phyloP scores from a whole-genome alignment of 2,329 filamentous ascomycete species.

The Paecilomyces niveus region DNA sequence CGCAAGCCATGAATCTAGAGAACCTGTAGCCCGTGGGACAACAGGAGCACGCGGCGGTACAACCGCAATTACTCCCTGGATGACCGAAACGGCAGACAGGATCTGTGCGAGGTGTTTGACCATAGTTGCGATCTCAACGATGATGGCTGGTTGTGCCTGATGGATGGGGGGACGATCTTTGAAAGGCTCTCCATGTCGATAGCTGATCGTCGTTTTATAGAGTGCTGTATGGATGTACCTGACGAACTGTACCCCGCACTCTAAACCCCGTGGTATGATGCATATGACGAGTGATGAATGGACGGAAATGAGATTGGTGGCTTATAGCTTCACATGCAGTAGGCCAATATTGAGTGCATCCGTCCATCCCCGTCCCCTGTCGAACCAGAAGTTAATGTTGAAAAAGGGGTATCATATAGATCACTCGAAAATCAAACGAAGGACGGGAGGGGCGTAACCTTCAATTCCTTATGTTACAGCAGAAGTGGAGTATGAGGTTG shows the following conservation, averaged over 20 bases:
- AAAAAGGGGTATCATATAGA: not conserved
- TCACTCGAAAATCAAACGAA: not conserved
- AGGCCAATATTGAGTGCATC: not conserved
- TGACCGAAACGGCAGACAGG: not conserved
- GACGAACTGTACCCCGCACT: not conserved
- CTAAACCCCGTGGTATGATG: not conserved
- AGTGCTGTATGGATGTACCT: not conserved
- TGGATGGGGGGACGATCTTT: not conserved
- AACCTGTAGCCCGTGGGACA: conserved; percentile 8
- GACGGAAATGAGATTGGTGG: not conserved
- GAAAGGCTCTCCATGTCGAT: not conserved
- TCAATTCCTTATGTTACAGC: not conserved
- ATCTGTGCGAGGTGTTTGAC: not conserved
- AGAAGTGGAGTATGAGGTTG: not conserved
- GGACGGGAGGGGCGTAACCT: not conserved
- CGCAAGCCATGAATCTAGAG: conserved; percentile 33
- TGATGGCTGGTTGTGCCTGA: not conserved
- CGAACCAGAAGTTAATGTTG: not conserved
- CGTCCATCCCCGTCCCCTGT: not conserved
- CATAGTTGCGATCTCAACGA: not conserved
- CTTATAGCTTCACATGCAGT: not conserved
- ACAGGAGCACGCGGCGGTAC: not conserved
- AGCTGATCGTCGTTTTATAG: not conserved
- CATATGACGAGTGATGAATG: not conserved
- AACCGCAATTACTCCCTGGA: not conserved